Percentiles rank a stretch among this genome's conserved stretches.
phyloP scores from a whole-genome alignment of 768 basidiomycete species.

The Austroboletus eburneus region DNA sequence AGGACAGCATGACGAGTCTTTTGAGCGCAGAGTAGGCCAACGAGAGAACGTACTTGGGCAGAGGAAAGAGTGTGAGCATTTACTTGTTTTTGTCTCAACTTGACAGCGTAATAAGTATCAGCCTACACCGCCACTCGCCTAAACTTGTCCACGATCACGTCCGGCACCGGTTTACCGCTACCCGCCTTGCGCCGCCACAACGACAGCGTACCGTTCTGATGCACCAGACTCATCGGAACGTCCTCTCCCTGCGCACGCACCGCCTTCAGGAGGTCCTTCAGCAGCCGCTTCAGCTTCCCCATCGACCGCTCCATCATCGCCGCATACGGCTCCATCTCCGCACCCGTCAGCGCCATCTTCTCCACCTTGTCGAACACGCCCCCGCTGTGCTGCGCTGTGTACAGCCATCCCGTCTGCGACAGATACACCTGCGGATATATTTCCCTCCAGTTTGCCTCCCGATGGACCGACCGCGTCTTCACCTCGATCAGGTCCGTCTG shows the following conservation, averaged over 20 bases:
- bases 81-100: too few relatives aligned
- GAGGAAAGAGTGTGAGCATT: background rate
- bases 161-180: slow-evolving; percentile 16
- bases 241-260: slow-evolving; percentile 50
- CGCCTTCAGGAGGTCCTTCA: slow-evolving; percentile 40
- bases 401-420: slow-evolving; percentile 61
- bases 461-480: slow-evolving; percentile 26
- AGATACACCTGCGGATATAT: slow-evolving; percentile 64
- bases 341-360: slow-evolving; percentile 39
- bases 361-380: slow-evolving; percentile 50
- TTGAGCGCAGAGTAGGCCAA: background rate
- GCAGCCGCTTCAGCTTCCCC: slow-evolving; percentile 25
- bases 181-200: slow-evolving; percentile 45
- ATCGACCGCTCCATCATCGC: slow-evolving; percentile 18
- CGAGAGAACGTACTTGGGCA: slow-evolving; percentile 1
- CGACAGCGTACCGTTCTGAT: slow-evolving; percentile 37
- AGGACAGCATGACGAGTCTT: slow-evolving; percentile 9
- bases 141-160: slow-evolving; percentile 23
- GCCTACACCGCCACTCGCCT: slow-evolving; percentile 14
- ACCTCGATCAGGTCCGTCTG: slow-evolving; percentile 36
- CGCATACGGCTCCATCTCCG: slow-evolving; percentile 22
- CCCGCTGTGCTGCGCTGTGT: slow-evolving; percentile 52
- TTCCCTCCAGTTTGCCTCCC: slow-evolving; percentile 52
- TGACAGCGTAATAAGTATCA: background rate
- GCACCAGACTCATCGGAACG: slow-evolving; percentile 55